phyloP scores from a whole-genome alignment of 164 flowering plant species.

The Magnolia kwangsiensis region DNA sequence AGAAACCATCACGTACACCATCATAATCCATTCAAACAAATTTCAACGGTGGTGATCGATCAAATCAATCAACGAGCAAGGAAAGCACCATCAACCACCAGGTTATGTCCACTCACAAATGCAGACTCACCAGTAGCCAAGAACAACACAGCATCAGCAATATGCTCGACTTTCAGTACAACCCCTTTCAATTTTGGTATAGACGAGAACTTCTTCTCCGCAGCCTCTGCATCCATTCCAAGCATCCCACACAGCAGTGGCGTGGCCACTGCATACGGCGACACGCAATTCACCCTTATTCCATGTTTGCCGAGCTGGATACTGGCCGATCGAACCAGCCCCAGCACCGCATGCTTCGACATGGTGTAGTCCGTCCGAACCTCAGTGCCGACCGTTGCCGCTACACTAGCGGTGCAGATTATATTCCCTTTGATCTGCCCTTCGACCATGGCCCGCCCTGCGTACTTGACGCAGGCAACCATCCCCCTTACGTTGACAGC shows the following conservation, averaged over 20 bases:
- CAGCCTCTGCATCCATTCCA: slow-evolving; percentile 24
- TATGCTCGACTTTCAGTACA: slow-evolving; percentile 46
- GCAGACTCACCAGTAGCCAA: slow-evolving; percentile 72
- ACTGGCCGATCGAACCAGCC: slow-evolving; percentile 68
- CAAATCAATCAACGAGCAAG: background rate
- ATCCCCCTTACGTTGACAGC: slow-evolving; percentile 75
- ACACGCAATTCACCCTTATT: slow-evolving; percentile 83
- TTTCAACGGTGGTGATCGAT: no score
- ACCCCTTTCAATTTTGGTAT: slow-evolving; percentile 43
- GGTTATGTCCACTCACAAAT: slow-evolving; percentile 62
- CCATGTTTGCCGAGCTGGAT: slow-evolving; percentile 78
- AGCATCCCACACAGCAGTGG: slow-evolving; percentile 17
- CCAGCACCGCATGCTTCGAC: slow-evolving; percentile 81
- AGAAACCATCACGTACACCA: no score
- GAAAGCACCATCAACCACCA: slow-evolving; percentile 71
- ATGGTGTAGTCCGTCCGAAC: slow-evolving; percentile 71
- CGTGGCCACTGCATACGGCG: slow-evolving; percentile 65
- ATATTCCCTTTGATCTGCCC: slow-evolving; percentile 49
- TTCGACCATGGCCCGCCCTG: slow-evolving; percentile 83
- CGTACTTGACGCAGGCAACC: slow-evolving; percentile 78
- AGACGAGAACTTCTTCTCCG: slow-evolving; percentile 30
- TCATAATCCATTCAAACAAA: no score
- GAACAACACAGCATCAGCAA: slow-evolving; percentile 73
- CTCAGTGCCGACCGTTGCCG: slow-evolving; percentile 47
- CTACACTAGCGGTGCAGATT: slow-evolving; percentile 55